Evolutionary conservation across 192 early-diverging fungal genomes (phyloP).

Genomic region (Mortierella claussenii): DNA sequence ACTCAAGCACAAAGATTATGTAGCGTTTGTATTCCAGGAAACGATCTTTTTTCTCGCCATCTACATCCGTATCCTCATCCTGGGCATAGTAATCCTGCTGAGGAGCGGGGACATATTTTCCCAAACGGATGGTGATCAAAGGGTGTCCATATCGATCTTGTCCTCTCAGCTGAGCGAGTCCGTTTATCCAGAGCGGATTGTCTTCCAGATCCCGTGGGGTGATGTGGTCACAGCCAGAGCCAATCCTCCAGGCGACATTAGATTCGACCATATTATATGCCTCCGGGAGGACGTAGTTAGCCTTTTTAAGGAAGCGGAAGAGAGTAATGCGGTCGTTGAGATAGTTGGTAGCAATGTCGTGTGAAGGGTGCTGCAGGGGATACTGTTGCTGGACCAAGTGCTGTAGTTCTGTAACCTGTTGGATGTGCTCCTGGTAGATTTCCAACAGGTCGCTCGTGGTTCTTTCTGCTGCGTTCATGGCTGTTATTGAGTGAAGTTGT

Average conservation of each 20-base stretch:
- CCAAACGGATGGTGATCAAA: constrained; percentile 43
- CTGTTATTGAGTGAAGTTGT: no score
- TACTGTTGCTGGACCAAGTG: constrained; percentile 51
- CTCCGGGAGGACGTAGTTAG: constrained; percentile 40
- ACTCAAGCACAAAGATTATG: constrained; percentile 53
- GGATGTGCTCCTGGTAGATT: constrained; percentile 39
- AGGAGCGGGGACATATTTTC: constrained; percentile 37
- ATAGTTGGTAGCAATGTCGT: constrained; percentile 32
- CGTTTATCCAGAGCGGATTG: constrained; percentile 41
- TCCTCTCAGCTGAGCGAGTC: constrained; percentile 30
- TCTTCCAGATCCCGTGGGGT: constrained; percentile 31
- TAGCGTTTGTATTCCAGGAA: constrained; percentile 48
- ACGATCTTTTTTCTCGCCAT: constrained; percentile 24
- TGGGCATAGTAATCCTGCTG: constrained; percentile 10
- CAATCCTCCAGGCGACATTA: constrained; percentile 44
- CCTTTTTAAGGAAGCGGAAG: constrained; percentile 54
- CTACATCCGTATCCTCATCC: not conserved
- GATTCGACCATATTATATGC: constrained; percentile 46
- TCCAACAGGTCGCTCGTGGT: constrained; percentile 35
- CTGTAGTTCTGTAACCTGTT: constrained; percentile 48
- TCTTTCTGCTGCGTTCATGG: constrained; percentile 39
- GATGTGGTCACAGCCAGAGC: constrained; percentile 19
- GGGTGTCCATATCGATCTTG: constrained; percentile 52
- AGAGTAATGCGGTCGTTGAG: constrained; percentile 53
- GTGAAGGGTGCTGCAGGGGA: constrained; percentile 23